These are phyloP conservation scores for Tulasnella sp. DNA, from an alignment of 768 basidiomycete genomes.

Conservation along the genomic window DNA sequence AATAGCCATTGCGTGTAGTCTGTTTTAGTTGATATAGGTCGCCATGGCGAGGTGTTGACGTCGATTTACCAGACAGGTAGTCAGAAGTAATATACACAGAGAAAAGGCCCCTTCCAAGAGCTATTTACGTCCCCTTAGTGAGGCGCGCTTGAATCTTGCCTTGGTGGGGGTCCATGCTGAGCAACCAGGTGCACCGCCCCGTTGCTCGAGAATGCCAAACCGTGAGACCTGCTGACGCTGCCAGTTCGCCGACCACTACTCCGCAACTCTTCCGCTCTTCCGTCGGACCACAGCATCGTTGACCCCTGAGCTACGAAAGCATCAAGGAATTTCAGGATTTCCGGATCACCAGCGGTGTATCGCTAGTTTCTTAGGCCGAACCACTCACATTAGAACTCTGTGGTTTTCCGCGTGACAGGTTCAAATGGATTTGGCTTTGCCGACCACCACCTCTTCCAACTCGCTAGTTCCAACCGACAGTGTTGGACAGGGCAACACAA, in stretches of 20 bases:
- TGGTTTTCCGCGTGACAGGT: not conserved
- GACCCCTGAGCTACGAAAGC: not conserved
- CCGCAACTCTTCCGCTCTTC: conserved; percentile 31
- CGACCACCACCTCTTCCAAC: not conserved
- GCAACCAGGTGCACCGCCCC: not conserved
- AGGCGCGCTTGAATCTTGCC: not conserved
- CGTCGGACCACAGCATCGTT: conserved; percentile 27
- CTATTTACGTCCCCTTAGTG: not conserved
- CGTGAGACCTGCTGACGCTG: not conserved
- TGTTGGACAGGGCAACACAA: not conserved
- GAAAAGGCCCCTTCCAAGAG: not conserved
- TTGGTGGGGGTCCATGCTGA: not conserved
- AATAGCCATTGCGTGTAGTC: not conserved
- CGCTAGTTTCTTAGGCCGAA: not conserved
- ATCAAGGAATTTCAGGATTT: not conserved
- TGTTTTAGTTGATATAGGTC: not conserved
- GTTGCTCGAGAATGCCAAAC: not conserved
- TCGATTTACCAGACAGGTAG: not conserved
- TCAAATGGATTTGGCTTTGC: conserved; percentile 2
- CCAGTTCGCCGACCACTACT: conserved; percentile 13
- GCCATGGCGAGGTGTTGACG: not conserved
- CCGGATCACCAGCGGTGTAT: not conserved
- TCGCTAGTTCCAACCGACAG: not conserved
- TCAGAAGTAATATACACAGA: not conserved
- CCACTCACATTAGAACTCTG: not conserved